Percentiles rank a stretch among this genome's conserved stretches.
These are phyloP conservation scores for Cyclotella sp. DNA, from an alignment of 108 stramenopile genomes.

Conservation along the genomic window DNA sequence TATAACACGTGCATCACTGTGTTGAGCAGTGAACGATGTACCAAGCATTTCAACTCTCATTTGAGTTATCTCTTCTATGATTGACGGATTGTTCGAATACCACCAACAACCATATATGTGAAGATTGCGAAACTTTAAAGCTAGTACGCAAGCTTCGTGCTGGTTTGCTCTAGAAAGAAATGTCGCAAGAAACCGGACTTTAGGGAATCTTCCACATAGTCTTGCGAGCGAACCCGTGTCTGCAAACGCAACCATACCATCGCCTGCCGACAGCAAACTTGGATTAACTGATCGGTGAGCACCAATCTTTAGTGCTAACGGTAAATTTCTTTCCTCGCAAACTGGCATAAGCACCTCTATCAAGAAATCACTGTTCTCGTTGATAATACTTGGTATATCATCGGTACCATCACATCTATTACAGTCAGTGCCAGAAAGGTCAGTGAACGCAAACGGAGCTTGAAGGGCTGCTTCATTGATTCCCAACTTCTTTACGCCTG, in stretches of 20 bases:
- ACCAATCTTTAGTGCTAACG: constrained; percentile 90
- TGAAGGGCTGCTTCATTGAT: constrained; percentile 69
- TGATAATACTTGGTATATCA: constrained; percentile 68
- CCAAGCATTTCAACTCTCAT: constrained; percentile 93
- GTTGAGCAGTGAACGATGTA: constrained; percentile 90
- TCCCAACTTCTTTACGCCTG: constrained; percentile 51
- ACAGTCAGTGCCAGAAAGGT: constrained; percentile 32
- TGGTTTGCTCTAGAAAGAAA: constrained; percentile 88
- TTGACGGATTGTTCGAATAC: constrained; percentile 93
- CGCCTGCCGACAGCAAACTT: constrained; percentile 65
- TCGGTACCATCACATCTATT: constrained; percentile 57
- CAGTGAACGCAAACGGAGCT: constrained; percentile 71
- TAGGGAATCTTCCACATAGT: constrained; percentile 73
- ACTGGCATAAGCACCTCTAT: constrained; percentile 81
- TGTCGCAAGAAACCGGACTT: constrained; percentile 89
- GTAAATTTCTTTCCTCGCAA: constrained; percentile 82
- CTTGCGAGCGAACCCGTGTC: constrained; percentile 66
- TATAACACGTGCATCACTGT: constrained; percentile 86
- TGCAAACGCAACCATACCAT: constrained; percentile 88
- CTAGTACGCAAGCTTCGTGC: constrained; percentile 89
- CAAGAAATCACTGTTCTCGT: constrained; percentile 80
- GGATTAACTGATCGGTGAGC: constrained; percentile 86
- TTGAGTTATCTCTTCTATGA: constrained; percentile 81
- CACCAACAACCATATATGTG: constrained; percentile 93
- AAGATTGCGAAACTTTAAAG: constrained; percentile 89